These are phyloP conservation scores for Leccinum barrowsii DNA, from an alignment of 768 basidiomycete species.

Conservation along the genomic window DNA sequence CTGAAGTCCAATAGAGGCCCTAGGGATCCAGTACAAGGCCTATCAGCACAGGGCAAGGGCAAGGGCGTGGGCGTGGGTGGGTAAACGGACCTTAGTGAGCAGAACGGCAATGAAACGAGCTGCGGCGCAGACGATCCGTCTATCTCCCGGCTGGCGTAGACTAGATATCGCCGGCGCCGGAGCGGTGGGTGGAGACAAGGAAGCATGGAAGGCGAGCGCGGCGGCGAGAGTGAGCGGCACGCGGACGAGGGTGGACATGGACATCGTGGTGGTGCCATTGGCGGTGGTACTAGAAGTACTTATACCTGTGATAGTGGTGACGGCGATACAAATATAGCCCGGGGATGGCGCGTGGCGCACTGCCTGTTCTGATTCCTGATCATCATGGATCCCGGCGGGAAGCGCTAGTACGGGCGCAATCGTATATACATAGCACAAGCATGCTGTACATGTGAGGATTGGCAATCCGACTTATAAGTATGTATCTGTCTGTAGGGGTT, in stretches of 20 bases:
- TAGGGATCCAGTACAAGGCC: neutral
- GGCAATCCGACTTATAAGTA: too few relatives aligned
- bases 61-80: neutral
- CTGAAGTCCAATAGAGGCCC: slow-evolving; percentile 18
- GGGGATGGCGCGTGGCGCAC: neutral
- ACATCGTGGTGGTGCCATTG: neutral
- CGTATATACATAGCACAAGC: neutral
- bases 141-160: slow-evolving; percentile 15
- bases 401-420: too few relatives aligned
- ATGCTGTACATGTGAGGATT: too few relatives aligned
- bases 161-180: neutral
- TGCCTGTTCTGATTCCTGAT: too few relatives aligned
- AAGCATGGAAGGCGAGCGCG: slow-evolving; percentile 41
- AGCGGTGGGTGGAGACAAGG: slow-evolving; percentile 40
- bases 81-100: slow-evolving; percentile 16
- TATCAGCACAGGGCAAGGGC: too few relatives aligned
- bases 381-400: too few relatives aligned
- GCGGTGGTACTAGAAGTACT: neutral
- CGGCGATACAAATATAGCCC: neutral
- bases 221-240: slow-evolving; percentile 43
- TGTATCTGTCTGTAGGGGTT: too few relatives aligned
- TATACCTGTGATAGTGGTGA: neutral
- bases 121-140: slow-evolving; percentile 15
- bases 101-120: slow-evolving; percentile 7
- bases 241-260: slow-evolving; percentile 30